Percentiles rank a stretch among this genome's conserved stretches.
These are phyloP conservation scores for Chrysoporthe deuterocubensis DNA, from an alignment of 2,329 filamentous ascomycete species.

Conservation along the genomic window DNA sequence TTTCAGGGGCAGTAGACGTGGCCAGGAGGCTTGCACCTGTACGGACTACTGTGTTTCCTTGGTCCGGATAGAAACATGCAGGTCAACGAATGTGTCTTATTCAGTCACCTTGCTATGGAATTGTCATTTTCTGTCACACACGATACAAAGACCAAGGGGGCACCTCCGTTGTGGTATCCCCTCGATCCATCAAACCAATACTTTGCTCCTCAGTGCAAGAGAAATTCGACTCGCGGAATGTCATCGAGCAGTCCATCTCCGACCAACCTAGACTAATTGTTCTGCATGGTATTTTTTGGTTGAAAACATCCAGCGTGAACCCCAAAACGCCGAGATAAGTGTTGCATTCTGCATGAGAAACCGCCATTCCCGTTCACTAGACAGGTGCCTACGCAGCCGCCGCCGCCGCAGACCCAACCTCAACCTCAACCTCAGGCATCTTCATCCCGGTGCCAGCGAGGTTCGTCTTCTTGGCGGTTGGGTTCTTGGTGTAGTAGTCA, in stretches of 20 bases:
- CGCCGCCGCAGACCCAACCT: slow-evolving; percentile 40
- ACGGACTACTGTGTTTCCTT: neutral
- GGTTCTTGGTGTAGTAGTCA: slow-evolving; percentile 92
- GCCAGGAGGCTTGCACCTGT: neutral
- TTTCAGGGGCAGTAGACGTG: neutral
- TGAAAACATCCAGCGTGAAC: slow-evolving; percentile 11
- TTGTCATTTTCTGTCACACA: slow-evolving; percentile 1
- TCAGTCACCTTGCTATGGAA: neutral
- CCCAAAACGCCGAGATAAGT: slow-evolving; percentile 20
- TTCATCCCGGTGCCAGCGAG: slow-evolving; percentile 74
- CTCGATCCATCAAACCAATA: neutral
- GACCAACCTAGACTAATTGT: neutral
- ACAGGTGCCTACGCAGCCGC: slow-evolving; percentile 25
- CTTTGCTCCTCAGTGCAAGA: neutral
- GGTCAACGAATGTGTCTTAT: slow-evolving; percentile 3
- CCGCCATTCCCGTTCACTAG: neutral
- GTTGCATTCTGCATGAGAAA: slow-evolving; percentile 10
- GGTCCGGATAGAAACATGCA: neutral
- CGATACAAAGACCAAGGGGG: neutral
- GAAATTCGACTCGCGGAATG: neutral
- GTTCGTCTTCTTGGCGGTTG: slow-evolving; percentile 72
- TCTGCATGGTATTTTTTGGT: slow-evolving; percentile 13
- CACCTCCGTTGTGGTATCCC: neutral
- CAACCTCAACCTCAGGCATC: slow-evolving; percentile 62
- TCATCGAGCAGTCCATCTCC: neutral